These are phyloP conservation scores for Talaromyces pinophilus DNA, from an alignment of 2,329 filamentous ascomycete species.

Conservation along the genomic window DNA sequence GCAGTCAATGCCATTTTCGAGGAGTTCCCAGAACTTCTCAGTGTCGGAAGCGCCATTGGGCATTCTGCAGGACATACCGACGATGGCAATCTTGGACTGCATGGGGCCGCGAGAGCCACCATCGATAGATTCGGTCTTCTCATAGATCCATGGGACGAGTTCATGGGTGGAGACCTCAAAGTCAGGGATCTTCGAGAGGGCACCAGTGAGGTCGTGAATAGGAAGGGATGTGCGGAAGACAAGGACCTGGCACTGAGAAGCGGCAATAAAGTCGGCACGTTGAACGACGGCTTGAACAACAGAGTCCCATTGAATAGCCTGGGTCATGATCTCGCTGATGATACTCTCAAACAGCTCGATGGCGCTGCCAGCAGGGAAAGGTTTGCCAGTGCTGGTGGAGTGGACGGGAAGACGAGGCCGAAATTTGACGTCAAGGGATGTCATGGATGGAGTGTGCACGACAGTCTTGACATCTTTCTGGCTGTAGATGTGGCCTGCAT, in stretches of 20 bases:
- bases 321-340: slow-evolving; percentile 19
- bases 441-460: background rate
- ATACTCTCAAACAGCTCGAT: background rate
- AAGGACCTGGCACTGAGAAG: slow-evolving; percentile 27
- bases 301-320: slow-evolving; percentile 27
- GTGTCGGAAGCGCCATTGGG: slow-evolving; percentile 60
- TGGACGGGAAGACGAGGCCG: slow-evolving; percentile 20
- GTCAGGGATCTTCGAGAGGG: slow-evolving; percentile 20
- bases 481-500: slow-evolving; percentile 52
- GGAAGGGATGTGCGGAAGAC: slow-evolving; percentile 34
- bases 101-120: background rate
- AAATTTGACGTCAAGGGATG: background rate
- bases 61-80: slow-evolving; percentile 76
- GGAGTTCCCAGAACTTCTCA: slow-evolving; percentile 41
- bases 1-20: slow-evolving; percentile 37
- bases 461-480: slow-evolving; percentile 24
- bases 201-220: slow-evolving; percentile 30
- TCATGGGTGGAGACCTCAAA: background rate
- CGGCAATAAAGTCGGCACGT: slow-evolving; percentile 12
- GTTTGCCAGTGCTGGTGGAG: slow-evolving; percentile 25
- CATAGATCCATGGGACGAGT: slow-evolving; percentile 4
- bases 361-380: background rate
- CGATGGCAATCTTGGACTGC: slow-evolving; percentile 63
- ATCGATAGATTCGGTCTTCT: slow-evolving; percentile 27
- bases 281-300: slow-evolving; percentile 27